Conservation (phyloP, 2,329 filamentous ascomycete species). For the Aureobasidium sp. region DNA sequence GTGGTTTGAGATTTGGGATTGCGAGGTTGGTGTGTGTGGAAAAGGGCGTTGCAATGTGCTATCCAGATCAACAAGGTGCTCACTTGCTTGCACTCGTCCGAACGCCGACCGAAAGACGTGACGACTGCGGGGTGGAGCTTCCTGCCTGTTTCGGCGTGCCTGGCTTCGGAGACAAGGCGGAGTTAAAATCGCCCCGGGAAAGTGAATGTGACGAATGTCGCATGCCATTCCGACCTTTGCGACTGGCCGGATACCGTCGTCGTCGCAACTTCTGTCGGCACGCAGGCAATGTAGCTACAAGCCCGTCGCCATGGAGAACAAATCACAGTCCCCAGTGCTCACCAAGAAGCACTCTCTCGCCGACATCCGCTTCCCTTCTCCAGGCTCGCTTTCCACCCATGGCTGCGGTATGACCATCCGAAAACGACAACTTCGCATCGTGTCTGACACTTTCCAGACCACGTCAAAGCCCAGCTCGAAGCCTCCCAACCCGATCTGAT, state of each 20-base stretch:
- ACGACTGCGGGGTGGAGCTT: background rate
- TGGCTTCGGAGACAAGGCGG: background rate
- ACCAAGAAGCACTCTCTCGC: slow-evolving; percentile 24
- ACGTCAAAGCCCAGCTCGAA: slow-evolving; percentile 60
- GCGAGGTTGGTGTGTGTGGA: background rate
- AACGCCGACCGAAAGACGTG: background rate
- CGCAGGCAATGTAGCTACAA: background rate
- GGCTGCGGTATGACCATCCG: slow-evolving; percentile 33
- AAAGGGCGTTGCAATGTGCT: background rate
- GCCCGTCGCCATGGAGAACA: background rate
- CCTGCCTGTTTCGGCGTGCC: background rate
- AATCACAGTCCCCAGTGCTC: slow-evolving; percentile 31
- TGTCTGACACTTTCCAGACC: slow-evolving; percentile 49
- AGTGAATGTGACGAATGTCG: background rate
- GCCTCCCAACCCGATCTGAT: slow-evolving; percentile 60
- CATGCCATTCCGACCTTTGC: background rate
- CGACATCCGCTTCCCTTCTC: slow-evolving; percentile 13
- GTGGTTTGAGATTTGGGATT: background rate
- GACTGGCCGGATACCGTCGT: background rate
- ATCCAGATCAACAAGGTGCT: background rate
- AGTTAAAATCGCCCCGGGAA: background rate
- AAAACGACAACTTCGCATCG: slow-evolving; percentile 50
- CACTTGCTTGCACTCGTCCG: background rate
- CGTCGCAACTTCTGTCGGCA: background rate
- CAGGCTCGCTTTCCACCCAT: slow-evolving; percentile 19